A percentile compares a stretch with the other conserved stretches of the same genome.
Evolutionary conservation across 2,329 filamentous ascomycete species (phyloP).

Genomic region (Sphaerulina musiva): DNA sequence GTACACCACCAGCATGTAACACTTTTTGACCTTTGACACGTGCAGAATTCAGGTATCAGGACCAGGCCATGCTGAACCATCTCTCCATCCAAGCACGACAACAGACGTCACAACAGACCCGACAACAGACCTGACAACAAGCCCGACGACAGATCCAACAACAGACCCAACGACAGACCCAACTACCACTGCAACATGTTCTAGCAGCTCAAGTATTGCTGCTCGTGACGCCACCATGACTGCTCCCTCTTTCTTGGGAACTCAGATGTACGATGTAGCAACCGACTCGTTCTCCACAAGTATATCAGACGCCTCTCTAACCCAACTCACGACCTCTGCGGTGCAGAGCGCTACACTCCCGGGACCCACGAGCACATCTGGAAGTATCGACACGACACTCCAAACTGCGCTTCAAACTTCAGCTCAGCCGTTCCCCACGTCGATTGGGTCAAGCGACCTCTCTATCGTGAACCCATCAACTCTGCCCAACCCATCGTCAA

Average conservation of each 20-base stretch:
- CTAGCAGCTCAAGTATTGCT: constrained; percentile 11
- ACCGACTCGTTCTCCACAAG: constrained; percentile 17
- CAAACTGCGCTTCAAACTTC: constrained; percentile 26
- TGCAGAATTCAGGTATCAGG: constrained; percentile 13
- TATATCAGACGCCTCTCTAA: constrained; percentile 25
- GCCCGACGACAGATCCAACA: background rate
- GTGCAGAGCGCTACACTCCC: constrained; percentile 26
- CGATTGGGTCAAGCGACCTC: constrained; percentile 23
- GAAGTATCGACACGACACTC: constrained; percentile 21
- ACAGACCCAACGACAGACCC: background rate
- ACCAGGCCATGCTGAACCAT: background rate
- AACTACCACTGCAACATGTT: background rate
- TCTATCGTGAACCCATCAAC: constrained; percentile 29
- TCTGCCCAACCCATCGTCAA: constrained; percentile 24
- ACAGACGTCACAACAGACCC: background rate
- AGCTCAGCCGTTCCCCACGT: constrained; percentile 29
- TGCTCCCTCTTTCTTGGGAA: background rate
- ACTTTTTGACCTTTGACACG: background rate
- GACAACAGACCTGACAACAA: background rate
- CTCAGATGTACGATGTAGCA: background rate
- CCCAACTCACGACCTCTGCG: constrained; percentile 26
- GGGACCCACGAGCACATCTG: constrained; percentile 18
- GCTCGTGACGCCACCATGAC: constrained; percentile 12
- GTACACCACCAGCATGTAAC: background rate
- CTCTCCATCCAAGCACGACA: background rate